These are phyloP conservation scores for Nitzschia putrida DNA, from an alignment of 108 stramenopile species.

Conservation along the genomic window DNA sequence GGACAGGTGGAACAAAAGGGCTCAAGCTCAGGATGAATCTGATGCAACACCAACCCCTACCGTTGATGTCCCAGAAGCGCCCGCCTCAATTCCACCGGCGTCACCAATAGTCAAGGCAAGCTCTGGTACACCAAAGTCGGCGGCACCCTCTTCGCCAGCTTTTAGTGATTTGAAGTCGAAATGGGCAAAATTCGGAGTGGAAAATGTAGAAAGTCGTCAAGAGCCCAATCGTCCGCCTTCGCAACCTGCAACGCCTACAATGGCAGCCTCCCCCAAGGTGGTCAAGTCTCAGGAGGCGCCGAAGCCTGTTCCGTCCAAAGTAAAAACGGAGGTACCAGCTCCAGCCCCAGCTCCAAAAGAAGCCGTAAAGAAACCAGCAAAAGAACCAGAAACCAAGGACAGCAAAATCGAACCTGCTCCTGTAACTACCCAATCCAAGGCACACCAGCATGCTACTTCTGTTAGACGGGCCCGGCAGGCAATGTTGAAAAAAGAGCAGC, in stretches of 20 bases:
- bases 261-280: background rate
- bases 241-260: background rate
- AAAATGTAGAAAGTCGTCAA: background rate
- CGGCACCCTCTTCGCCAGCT: background rate
- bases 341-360: too few species aligned
- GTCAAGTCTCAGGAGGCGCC: too few species aligned
- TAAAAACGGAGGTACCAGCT: too few species aligned
- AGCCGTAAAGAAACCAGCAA: too few species aligned
- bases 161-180: conserved; percentile 35
- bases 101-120: background rate
- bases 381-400: too few species aligned
- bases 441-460: too few species aligned
- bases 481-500: background rate
- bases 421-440: too few species aligned
- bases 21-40: background rate
- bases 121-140: background rate
- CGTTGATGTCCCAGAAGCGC: too few species aligned
- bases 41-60: background rate
- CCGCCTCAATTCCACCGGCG: background rate
- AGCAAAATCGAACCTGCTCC: too few species aligned
- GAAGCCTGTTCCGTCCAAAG: too few species aligned
- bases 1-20: background rate
- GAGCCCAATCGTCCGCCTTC: background rate
- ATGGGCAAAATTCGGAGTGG: conserved; percentile 31
- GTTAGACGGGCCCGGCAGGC: background rate